A percentile compares a stretch with the other conserved stretches of the same genome.
Conservation (phyloP, 2,329 filamentous ascomycete genomes). For the Fusarium begoniae region DNA sequence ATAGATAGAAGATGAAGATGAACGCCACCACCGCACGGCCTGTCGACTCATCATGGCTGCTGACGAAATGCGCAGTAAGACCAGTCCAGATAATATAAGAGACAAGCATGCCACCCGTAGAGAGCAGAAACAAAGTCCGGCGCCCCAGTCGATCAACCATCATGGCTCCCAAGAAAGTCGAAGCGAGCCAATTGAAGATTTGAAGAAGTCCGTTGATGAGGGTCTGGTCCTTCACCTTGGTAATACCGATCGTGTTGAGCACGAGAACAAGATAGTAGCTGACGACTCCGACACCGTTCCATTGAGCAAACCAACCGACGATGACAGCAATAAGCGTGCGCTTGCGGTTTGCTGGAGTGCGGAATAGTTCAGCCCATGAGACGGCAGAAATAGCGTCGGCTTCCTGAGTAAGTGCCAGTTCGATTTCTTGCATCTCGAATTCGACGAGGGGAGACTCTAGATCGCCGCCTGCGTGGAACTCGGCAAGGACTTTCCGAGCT, state of each 20-base stretch:
- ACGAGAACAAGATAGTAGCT: conserved; percentile 51
- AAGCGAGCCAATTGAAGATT: conserved; percentile 50
- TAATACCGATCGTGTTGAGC: conserved; percentile 51
- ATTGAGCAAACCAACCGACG: conserved; percentile 29
- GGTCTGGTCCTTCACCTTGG: conserved; percentile 48
- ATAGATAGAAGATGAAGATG: conserved; percentile 52
- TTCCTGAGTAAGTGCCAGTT: conserved; percentile 46
- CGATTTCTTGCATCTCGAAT: conserved; percentile 54
- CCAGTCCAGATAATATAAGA: conserved; percentile 47
- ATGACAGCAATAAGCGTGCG: conserved; percentile 31
- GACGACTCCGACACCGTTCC: conserved; percentile 25
- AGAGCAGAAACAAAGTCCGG: conserved; percentile 50
- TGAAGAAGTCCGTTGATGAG: conserved; percentile 45
- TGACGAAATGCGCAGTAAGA: conserved; percentile 33
- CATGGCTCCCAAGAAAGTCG: conserved; percentile 49
- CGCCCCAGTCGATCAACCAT: conserved; percentile 53
- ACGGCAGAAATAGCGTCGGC: conserved; percentile 45
- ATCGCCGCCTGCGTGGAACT: conserved; percentile 55
- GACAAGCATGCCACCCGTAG: conserved; percentile 49
- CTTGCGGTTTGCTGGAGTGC: conserved; percentile 47
- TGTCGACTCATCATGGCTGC: conserved; percentile 28
- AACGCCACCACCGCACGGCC: conserved; percentile 47
- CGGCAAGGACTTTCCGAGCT: conserved; percentile 49
- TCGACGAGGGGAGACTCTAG: conserved; percentile 50
- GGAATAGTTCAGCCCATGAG: conserved; percentile 50